Base-by-base conservation (phyloP, 257 asterid genomes). In the Lycium barbarum region DNA sequence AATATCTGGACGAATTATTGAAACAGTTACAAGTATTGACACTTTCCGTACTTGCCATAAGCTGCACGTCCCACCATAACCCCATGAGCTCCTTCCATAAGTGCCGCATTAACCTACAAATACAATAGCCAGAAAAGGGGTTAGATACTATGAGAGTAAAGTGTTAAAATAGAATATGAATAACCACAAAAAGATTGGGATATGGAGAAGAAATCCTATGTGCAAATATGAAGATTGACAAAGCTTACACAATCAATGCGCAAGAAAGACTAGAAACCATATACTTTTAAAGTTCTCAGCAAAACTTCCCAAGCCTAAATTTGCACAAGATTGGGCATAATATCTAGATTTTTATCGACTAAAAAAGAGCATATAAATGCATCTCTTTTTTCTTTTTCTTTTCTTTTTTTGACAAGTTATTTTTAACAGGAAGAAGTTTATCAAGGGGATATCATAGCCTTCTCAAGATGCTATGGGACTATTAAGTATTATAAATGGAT, bases 1-100 rank as follows among this genome's bases (percentile, higher is more conserved):
- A 55, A 14, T 55, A 55, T 55, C 61, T 55, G 22, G 4, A 58
- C 65, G 7, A 58, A 17, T 15, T 58, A 26, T 51, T 51, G 63
- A 22, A 26, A 76, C 5, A 0, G 47, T 11, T 15, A 76, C 9
- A 0, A 51, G 12, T 13, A 20, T 74, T 12, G 63, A 86, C 20
- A 83, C 18, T 66, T 67, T 61, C 58, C 91, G 33, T 90, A 96
- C 99, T 93, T 93, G 61, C 86, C 81, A 85, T 90, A 94, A 85
- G 98, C 98, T 86, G 94, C 97, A 83, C 99, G 97, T 22, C 99
- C 99, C 84, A 96, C 89, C 99, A 94, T 96, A 58, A 96, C 99
- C 57, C 97, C 98, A 84, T 94, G 92, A 86, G 98, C 98, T 84
- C 98, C 98, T 93, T 95, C 98, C 22, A 15, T 83, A 70, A 86